Evolutionary conservation across 1,139 yeast genomes (phyloP).

Genomic region (Kurtzmaniella quercitrusa): DNA sequence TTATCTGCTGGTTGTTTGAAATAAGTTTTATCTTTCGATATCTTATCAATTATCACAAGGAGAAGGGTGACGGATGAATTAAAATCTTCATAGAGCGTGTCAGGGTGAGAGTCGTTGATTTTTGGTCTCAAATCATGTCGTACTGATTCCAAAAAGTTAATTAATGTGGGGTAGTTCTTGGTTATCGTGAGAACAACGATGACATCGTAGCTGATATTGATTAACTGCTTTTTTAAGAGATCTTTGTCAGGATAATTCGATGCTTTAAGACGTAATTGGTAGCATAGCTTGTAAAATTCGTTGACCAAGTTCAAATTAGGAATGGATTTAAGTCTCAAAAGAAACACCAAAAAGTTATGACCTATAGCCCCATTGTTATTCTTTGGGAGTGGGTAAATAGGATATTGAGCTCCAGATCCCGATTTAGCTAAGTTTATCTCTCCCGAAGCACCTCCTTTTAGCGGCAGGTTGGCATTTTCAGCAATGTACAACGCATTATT

Average conservation of each 20-base stretch:
- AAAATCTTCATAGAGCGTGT: not conserved
- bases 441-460: constrained; percentile 2
- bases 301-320: constrained; percentile 34
- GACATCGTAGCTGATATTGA: constrained; percentile 31
- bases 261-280: constrained; percentile 29
- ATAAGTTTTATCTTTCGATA: not conserved
- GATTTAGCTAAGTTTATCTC: not conserved
- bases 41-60: not conserved
- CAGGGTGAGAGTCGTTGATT: not conserved
- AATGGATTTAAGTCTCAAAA: constrained; percentile 34
- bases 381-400: constrained; percentile 35
- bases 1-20: not conserved
- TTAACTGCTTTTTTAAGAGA: constrained; percentile 16
- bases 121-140: constrained; percentile 13
- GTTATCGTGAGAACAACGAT: constrained; percentile 28
- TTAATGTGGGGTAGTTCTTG: constrained; percentile 25
- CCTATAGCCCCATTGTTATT: constrained; percentile 26
- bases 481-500: constrained; percentile 32
- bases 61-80: not conserved
- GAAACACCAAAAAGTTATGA: constrained; percentile 22
- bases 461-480: constrained; percentile 21
- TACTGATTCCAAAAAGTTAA: constrained; percentile 23
- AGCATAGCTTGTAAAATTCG: constrained; percentile 38
- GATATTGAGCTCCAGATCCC: constrained; percentile 7
- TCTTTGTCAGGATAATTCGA: constrained; percentile 6